Percentiles rank a stretch among this genome's conserved stretches.
phyloP scores from a whole-genome alignment of 1,284 basidiomycete species.

The Trichosporon coremiiforme region DNA sequence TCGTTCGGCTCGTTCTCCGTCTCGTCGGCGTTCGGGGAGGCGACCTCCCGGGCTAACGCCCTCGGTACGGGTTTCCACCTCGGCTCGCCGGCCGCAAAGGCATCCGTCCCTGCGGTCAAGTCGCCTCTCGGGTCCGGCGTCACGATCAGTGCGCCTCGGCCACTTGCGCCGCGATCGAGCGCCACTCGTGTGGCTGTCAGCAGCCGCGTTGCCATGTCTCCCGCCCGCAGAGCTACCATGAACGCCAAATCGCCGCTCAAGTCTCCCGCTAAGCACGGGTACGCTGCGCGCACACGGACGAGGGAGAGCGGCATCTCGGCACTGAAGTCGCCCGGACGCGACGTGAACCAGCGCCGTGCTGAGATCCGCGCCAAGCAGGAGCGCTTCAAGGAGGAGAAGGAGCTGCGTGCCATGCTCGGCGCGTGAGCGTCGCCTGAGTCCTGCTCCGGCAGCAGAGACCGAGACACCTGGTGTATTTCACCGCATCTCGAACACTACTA shows the following conservation, averaged over 20 bases:
- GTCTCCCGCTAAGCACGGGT: constrained; percentile 12
- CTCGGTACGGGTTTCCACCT: constrained; percentile 33
- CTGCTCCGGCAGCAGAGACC: not conserved
- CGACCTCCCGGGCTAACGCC: constrained; percentile 38
- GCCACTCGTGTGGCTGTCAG: not conserved
- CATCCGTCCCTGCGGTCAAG: constrained; percentile 13
- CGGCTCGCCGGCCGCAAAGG: not conserved
- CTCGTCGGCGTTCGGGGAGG: constrained; percentile 39
- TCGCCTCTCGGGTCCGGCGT: constrained; percentile 19
- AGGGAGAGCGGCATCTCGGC: constrained; percentile 18
- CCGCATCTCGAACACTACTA: not conserved
- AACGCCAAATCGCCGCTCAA: constrained; percentile 8
- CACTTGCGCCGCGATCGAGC: not conserved
- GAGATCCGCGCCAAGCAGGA: constrained; percentile 46
- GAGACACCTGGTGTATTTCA: not conserved
- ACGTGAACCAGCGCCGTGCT: constrained; percentile 39
- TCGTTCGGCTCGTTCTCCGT: constrained; percentile 16
- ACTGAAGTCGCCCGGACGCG: constrained; percentile 28
- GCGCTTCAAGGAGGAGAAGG: constrained; percentile 44
- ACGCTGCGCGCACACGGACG: constrained; percentile 14
- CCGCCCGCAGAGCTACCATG: not conserved
- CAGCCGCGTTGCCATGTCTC: constrained; percentile 12
- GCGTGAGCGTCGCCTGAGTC: not conserved
- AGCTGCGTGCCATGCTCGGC: constrained; percentile 47
- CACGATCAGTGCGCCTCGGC: not conserved